These are phyloP conservation scores for Lachnellula occidentalis DNA, from an alignment of 2,329 filamentous ascomycete genomes.

Conservation along the genomic window DNA sequence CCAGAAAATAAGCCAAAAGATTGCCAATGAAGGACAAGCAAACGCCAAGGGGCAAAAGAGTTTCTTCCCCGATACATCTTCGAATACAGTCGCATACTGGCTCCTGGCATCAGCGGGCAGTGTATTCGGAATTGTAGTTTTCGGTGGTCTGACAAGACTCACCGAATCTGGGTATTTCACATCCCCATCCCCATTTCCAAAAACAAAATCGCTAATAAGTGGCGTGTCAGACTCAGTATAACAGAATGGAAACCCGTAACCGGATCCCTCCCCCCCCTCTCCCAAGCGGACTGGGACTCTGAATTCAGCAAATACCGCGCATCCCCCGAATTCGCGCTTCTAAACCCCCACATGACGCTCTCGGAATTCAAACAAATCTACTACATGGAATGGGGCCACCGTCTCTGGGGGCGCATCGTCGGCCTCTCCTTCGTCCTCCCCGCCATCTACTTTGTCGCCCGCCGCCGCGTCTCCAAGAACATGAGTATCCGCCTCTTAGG, in stretches of 20 bases:
- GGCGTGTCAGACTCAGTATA: slow-evolving; percentile 69
- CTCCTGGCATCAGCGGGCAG: slow-evolving; percentile 84
- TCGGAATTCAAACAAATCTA: slow-evolving; percentile 98
- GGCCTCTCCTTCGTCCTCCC: slow-evolving; percentile 86
- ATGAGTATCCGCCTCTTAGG: slow-evolving; percentile 76
- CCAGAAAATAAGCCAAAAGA: slow-evolving; percentile 2
- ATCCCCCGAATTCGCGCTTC: slow-evolving; percentile 84
- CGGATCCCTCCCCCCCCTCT: slow-evolving; percentile 79
- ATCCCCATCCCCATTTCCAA: slow-evolving; percentile 2
- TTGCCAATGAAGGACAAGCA: slow-evolving; percentile 2
- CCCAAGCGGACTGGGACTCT: slow-evolving; percentile 75
- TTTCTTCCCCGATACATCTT: slow-evolving; percentile 48
- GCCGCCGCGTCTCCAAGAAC: slow-evolving; percentile 67
- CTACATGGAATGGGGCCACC: slow-evolving; percentile 98
- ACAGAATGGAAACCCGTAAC: slow-evolving; percentile 99
- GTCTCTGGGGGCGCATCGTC: slow-evolving; percentile 88
- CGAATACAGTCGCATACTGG: slow-evolving; percentile 84
- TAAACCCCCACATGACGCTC: slow-evolving; percentile 91
- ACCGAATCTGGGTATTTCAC: slow-evolving; percentile 86
- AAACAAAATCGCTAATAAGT: not conserved
- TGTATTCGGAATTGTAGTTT: slow-evolving; percentile 95
- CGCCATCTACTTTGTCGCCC: slow-evolving; percentile 80
- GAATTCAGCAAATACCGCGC: slow-evolving; percentile 91
- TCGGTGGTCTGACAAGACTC: slow-evolving; percentile 85
- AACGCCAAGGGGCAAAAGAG: slow-evolving; percentile 5